Conservation (phyloP, 2,329 filamentous ascomycete genomes). For the Ceratocystis cubensis region DNA sequence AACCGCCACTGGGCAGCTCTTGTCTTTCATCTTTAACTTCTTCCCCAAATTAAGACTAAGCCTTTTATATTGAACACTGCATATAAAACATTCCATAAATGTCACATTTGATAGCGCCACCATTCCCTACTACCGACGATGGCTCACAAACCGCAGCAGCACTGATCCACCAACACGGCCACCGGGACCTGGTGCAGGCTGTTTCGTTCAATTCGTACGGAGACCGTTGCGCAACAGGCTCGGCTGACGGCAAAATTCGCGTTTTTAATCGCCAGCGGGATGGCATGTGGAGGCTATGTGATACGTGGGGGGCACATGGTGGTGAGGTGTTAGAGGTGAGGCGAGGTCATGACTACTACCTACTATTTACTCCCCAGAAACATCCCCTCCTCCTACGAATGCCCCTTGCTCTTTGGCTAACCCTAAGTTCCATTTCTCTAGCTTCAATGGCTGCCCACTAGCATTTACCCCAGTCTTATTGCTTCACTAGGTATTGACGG, state of each 20-base stretch:
- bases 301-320: constrained; percentile 82
- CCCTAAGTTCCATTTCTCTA: constrained; percentile 29
- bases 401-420: neutral
- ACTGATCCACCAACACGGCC: constrained; percentile 57
- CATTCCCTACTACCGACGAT: constrained; percentile 25
- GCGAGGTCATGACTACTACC: neutral
- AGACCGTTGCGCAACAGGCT: constrained; percentile 80
- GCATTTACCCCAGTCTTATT: constrained; percentile 72
- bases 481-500: constrained; percentile 79
- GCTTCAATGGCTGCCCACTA: constrained; percentile 89
- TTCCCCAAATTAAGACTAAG: neutral
- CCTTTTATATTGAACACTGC: neutral
- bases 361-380: neutral
- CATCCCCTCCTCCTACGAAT: too few species aligned
- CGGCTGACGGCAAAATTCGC: constrained; percentile 83
- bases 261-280: constrained; percentile 78
- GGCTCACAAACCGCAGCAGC: constrained; percentile 42
- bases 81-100: constrained; percentile 7
- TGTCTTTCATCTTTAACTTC: neutral
- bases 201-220: constrained; percentile 88
- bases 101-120: constrained; percentile 21
- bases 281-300: constrained; percentile 64
- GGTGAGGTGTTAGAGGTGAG: constrained; percentile 77
- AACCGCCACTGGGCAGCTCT: neutral
- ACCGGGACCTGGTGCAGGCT: constrained; percentile 69